These are phyloP conservation scores for Geranium incanum DNA, from an alignment of 441 rosid species.

Conservation along the genomic window DNA sequence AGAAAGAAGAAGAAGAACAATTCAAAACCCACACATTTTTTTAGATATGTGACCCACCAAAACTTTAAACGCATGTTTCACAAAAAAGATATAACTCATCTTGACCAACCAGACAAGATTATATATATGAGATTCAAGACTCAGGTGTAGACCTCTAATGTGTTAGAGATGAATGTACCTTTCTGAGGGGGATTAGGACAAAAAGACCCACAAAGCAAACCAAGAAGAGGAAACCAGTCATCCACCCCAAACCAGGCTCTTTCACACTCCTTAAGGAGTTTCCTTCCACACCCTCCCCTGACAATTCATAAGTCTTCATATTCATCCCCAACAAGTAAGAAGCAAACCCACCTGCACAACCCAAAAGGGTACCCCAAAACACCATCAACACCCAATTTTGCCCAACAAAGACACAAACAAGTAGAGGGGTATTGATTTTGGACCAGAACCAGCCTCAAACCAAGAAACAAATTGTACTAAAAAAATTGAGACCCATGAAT, in stretches of 20 bases:
- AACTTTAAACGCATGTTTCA: too few relatives aligned
- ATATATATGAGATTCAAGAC: too few relatives aligned
- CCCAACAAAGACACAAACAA: too few relatives aligned
- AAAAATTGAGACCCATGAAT: too few relatives aligned
- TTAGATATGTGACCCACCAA: too few relatives aligned
- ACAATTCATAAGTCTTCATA: constrained; percentile 54
- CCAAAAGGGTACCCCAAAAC: not conserved
- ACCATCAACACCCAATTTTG: not conserved
- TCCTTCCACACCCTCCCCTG: constrained; percentile 51
- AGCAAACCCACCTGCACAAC: constrained; percentile 74
- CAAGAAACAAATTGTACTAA: too few relatives aligned
- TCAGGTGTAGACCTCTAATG: too few relatives aligned
- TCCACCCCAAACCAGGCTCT: constrained; percentile 90
- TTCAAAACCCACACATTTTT: too few relatives aligned
- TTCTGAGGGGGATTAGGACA: constrained; percentile 79
- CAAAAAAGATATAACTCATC: too few relatives aligned
- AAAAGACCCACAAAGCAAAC: constrained; percentile 75
- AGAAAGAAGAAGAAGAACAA: too few relatives aligned
- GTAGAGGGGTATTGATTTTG: not conserved
- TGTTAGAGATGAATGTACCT: constrained; percentile 32
- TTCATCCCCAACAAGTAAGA: constrained; percentile 80
- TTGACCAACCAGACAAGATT: too few relatives aligned
- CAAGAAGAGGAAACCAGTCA: constrained; percentile 70
- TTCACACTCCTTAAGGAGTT: constrained; percentile 55
- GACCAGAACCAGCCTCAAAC: too few relatives aligned